phyloP scores from a whole-genome alignment of 1,284 basidiomycete species.

The Ustanciosporium gigantosporum region DNA sequence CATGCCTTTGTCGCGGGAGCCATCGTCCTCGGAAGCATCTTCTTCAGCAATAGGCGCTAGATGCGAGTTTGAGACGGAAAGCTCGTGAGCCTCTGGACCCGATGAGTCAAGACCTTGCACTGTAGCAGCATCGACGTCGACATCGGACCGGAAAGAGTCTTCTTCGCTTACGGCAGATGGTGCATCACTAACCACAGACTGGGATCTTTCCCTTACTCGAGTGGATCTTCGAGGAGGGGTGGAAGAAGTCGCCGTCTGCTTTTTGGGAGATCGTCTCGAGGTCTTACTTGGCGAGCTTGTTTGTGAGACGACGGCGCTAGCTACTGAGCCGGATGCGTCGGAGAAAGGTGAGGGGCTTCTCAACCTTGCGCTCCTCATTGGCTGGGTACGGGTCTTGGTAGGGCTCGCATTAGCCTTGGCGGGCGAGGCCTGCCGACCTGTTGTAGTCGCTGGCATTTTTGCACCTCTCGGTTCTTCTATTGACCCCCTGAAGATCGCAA shows the following conservation, averaged over 20 bases:
- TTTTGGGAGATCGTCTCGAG: background rate
- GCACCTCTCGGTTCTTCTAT: too few relatives aligned
- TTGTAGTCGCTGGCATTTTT: conserved; percentile 28
- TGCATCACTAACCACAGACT: conserved; percentile 14
- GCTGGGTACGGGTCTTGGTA: conserved; percentile 30
- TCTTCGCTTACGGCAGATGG: conserved; percentile 8
- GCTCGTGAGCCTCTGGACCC: too few relatives aligned
- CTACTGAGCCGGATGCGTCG: conserved; percentile 6
- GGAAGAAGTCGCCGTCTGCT: background rate
- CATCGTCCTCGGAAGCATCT: too few relatives aligned
- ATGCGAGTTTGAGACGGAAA: too few relatives aligned
- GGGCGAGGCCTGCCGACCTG: conserved; percentile 34
- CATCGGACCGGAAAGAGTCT: too few relatives aligned
- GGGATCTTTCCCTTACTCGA: conserved; percentile 33
- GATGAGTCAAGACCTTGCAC: too few relatives aligned
- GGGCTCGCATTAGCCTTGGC: conserved; percentile 16
- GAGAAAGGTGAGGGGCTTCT: conserved; percentile 34
- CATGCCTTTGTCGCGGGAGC: too few relatives aligned
- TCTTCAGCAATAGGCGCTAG: too few relatives aligned
- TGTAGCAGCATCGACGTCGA: too few relatives aligned
- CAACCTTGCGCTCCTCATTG: conserved; percentile 30
- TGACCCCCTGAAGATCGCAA: too few relatives aligned
- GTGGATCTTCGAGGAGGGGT: conserved; percentile 11
- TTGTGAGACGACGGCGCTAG: conserved; percentile 13
- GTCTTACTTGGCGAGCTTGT: conserved; percentile 22